A percentile compares a stretch with the other conserved stretches of the same genome.
These are phyloP conservation scores for Penicillium italicum DNA, from an alignment of 2,329 filamentous ascomycete species.

Conservation along the genomic window DNA sequence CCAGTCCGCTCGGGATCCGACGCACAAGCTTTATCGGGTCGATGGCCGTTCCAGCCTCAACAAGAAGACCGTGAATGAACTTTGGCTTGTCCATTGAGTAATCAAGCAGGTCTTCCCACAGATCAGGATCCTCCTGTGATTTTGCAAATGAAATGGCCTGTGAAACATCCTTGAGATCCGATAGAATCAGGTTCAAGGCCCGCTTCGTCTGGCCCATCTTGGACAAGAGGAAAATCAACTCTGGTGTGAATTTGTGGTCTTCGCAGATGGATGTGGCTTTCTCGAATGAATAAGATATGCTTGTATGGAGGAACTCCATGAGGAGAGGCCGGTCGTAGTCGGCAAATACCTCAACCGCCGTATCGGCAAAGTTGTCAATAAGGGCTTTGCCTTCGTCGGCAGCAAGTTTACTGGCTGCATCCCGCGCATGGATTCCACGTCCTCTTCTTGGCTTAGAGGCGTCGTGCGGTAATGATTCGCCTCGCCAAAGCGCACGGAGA, in stretches of 20 bases:
- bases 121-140: constrained; percentile 81
- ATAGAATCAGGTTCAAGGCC: constrained; percentile 88
- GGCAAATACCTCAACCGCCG: constrained; percentile 82
- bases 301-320: constrained; percentile 81
- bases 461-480: constrained; percentile 55
- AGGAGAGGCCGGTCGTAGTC: constrained; percentile 74
- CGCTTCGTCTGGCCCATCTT: constrained; percentile 93
- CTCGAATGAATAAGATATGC: constrained; percentile 84
- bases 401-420: constrained; percentile 47
- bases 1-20: constrained; percentile 85
- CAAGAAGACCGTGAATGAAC: constrained; percentile 87
- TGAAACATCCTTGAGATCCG: constrained; percentile 83
- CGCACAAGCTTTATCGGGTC: constrained; percentile 86
- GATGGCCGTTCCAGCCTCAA: constrained; percentile 91
- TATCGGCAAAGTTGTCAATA: constrained; percentile 81
- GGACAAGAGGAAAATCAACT: constrained; percentile 92
- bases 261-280: constrained; percentile 71
- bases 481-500: constrained; percentile 78
- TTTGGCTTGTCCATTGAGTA: constrained; percentile 97
- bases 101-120: constrained; percentile 91
- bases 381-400: constrained; percentile 61
- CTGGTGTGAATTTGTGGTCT: constrained; percentile 72
- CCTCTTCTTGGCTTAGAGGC: constrained; percentile 35
- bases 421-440: constrained; percentile 37
- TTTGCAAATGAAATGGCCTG: constrained; percentile 95